These are phyloP conservation scores for Dichomitus squalens DNA, from an alignment of 1,284 basidiomycete genomes.

Conservation along the genomic window DNA sequence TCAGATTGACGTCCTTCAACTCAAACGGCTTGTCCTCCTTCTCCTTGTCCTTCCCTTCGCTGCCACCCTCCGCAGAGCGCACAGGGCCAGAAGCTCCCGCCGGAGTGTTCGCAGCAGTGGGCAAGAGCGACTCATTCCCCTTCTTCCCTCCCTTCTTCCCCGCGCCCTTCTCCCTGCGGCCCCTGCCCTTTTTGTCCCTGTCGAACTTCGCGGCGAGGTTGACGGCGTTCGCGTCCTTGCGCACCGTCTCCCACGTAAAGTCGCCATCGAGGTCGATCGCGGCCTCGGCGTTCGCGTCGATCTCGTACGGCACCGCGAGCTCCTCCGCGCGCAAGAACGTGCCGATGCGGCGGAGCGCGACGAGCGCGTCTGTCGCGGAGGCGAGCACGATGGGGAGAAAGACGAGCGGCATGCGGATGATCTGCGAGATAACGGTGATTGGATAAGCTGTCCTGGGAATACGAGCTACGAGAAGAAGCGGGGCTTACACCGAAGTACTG, in stretches of 20 bases:
- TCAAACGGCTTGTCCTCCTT: constrained; percentile 54
- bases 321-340: constrained; percentile 70
- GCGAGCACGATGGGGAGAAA: constrained; percentile 56
- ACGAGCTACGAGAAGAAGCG: neutral
- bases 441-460: neutral
- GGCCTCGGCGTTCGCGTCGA: constrained; percentile 43
- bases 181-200: constrained; percentile 5
- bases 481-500: constrained; percentile 71
- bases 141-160: constrained; percentile 17
- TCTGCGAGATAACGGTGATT: constrained; percentile 34
- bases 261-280: constrained; percentile 65
- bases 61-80: constrained; percentile 11
- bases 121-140: constrained; percentile 21
- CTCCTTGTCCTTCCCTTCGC: constrained; percentile 22
- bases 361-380: constrained; percentile 56
- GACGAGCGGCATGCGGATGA: constrained; percentile 56
- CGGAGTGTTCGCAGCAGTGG: constrained; percentile 16
- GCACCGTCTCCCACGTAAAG: constrained; percentile 68
- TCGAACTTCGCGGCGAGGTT: constrained; percentile 14
- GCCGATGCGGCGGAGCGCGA: constrained; percentile 62
- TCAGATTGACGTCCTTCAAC: constrained; percentile 58
- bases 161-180: constrained; percentile 13
- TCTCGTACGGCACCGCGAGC: constrained; percentile 51
- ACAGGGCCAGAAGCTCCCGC: neutral
- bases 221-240: constrained; percentile 32